Percentiles rank a stretch among this genome's conserved stretches.
Evolutionary conservation across 768 basidiomycete species (phyloP).

Genomic region (Boletus reticulatus): DNA sequence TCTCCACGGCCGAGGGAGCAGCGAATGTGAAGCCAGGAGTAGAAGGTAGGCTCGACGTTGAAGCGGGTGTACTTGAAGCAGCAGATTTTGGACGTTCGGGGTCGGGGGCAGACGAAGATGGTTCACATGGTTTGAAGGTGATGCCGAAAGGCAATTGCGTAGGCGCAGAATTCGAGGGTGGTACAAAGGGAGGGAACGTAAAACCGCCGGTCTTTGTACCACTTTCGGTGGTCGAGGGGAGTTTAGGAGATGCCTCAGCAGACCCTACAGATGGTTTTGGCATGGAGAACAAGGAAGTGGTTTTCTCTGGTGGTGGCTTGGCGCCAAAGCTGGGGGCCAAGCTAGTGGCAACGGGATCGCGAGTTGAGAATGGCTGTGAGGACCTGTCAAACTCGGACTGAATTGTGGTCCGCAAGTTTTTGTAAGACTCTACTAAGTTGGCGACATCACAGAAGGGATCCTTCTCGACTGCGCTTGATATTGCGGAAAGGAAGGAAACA

Average conservation of each 20-base stretch:
- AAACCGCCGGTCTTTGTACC: constrained; percentile 22
- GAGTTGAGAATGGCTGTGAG: constrained; percentile 11
- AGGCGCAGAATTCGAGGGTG: constrained; percentile 13
- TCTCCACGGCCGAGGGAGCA: constrained; percentile 6
- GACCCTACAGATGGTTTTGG: constrained; percentile 35
- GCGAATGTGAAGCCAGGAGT: constrained; percentile 20
- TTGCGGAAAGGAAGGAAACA: constrained; percentile 55
- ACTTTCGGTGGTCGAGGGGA: constrained; percentile 14
- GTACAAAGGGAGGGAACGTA: constrained; percentile 25
- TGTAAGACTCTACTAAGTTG: constrained; percentile 58
- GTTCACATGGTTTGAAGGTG: constrained; percentile 20
- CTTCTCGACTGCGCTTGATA: constrained; percentile 56
- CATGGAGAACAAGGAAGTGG: constrained; percentile 20
- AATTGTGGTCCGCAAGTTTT: constrained; percentile 48
- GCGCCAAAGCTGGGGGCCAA: constrained; percentile 10
- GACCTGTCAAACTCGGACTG: constrained; percentile 54
- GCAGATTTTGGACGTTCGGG: constrained; percentile 28
- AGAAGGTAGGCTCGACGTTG: constrained; percentile 6
- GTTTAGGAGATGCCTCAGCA: constrained; percentile 10
- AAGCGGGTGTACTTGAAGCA: constrained; percentile 2
- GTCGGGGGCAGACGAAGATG: constrained; percentile 9
- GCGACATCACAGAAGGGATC: constrained; percentile 72
- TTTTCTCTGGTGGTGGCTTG: constrained; percentile 17
- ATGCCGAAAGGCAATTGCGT: constrained; percentile 12
- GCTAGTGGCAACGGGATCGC: constrained; percentile 6